phyloP scores from a whole-genome alignment of 345 rosid species.

The Eucalyptus caleyi region DNA sequence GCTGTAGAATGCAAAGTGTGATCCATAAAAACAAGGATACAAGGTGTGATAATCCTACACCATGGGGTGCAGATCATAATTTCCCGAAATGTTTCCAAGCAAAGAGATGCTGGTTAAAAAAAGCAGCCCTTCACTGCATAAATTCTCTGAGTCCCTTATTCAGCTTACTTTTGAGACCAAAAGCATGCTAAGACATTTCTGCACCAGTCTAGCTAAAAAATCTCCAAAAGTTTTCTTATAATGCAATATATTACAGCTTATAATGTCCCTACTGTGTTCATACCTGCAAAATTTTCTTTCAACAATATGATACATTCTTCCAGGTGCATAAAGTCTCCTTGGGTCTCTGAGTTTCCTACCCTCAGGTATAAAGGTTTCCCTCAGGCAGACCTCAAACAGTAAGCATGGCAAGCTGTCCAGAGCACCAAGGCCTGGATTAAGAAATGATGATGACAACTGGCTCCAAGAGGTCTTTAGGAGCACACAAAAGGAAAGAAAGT shows the following conservation, averaged over 20 bases:
- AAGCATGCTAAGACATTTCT: background rate
- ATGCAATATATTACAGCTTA: background rate
- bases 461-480: background rate
- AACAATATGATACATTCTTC: slow-evolving; percentile 70
- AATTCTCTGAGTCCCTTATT: background rate
- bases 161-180: background rate
- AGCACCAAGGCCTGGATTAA: slow-evolving; percentile 39
- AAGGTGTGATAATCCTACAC: background rate
- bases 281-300: slow-evolving; percentile 96
- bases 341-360: slow-evolving; percentile 77
- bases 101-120: background rate
- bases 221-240: background rate
- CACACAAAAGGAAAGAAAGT: background rate
- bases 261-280: background rate
- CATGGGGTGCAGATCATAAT: background rate
- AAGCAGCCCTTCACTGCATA: background rate
- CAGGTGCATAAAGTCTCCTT: slow-evolving; percentile 88
- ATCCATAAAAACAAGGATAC: background rate
- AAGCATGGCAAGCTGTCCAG: slow-evolving; percentile 96
- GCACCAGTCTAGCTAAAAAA: background rate
- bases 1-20: background rate
- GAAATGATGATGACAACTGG: slow-evolving; percentile 18
- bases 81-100: background rate
- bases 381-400: slow-evolving; percentile 73
- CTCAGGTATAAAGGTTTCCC: slow-evolving; percentile 87